A percentile compares a stretch with the other conserved stretches of the same genome.
Conservation (phyloP, 441 rosid species). For the Manihot esculenta region DNA sequence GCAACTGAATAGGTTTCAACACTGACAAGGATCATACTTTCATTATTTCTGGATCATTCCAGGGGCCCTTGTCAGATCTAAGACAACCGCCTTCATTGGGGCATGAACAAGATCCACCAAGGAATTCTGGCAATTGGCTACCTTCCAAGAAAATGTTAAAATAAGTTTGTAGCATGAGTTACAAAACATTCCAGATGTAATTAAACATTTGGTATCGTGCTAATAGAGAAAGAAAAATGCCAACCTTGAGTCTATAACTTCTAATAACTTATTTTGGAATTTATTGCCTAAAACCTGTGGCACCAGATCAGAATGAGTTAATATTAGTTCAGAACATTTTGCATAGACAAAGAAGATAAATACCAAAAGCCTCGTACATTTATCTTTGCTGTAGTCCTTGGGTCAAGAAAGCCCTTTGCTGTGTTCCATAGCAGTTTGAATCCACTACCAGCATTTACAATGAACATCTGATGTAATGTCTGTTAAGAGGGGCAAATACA, state of each 20-base stretch:
- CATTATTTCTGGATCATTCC: slow-evolving; percentile 85
- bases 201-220: neutral
- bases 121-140: slow-evolving; percentile 96
- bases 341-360: slow-evolving; percentile 12
- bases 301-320: slow-evolving; percentile 27
- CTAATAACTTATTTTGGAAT: slow-evolving; percentile 67
- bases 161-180: slow-evolving; percentile 15
- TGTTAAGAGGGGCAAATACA: slow-evolving; percentile 31
- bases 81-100: slow-evolving; percentile 79
- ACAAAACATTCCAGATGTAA: slow-evolving; percentile 11
- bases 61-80: slow-evolving; percentile 82
- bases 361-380: slow-evolving; percentile 46
- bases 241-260: slow-evolving; percentile 77
- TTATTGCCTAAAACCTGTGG: slow-evolving; percentile 78
- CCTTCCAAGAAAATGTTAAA: slow-evolving; percentile 21
- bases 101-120: slow-evolving; percentile 87
- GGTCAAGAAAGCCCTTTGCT: slow-evolving; percentile 81
- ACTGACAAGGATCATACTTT: slow-evolving; percentile 51
- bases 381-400: slow-evolving; percentile 84
- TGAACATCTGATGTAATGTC: slow-evolving; percentile 94
- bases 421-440: slow-evolving; percentile 88
- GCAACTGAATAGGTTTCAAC: slow-evolving; percentile 10
- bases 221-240: slow-evolving; percentile 11
- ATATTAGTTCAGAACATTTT: slow-evolving; percentile 18
- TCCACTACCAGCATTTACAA: slow-evolving; percentile 85